These are phyloP conservation scores for Macaranga tanarius DNA, from an alignment of 441 rosid species.

Conservation along the genomic window DNA sequence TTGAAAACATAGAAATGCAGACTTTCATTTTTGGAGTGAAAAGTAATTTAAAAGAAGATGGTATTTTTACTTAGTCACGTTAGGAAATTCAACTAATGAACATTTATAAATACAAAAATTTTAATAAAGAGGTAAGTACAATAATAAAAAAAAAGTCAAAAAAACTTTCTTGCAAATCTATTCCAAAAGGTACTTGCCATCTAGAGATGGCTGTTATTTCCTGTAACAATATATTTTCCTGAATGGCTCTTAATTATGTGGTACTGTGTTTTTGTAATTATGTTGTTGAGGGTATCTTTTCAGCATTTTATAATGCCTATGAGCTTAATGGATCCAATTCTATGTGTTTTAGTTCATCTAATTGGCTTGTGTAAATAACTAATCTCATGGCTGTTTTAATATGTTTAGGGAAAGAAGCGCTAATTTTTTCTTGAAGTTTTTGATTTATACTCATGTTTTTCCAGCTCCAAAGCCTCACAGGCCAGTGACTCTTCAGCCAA, in stretches of 20 bases:
- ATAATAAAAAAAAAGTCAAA: neutral
- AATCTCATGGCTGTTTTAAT: neutral
- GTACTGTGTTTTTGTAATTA: neutral
- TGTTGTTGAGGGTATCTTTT: neutral
- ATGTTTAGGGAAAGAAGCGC: neutral
- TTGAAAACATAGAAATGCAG: neutral
- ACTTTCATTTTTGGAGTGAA: neutral
- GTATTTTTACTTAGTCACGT: no score
- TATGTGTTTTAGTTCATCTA: neutral
- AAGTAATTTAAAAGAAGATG: no score
- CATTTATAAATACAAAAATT: neutral
- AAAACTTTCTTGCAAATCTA: no score
- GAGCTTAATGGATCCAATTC: neutral
- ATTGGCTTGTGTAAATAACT: neutral
- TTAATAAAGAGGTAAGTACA: neutral
- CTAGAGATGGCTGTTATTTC: neutral
- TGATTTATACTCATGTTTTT: slow-evolving; percentile 9
- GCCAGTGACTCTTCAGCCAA: slow-evolving; percentile 40
- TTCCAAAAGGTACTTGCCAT: neutral
- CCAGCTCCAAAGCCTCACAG: slow-evolving; percentile 78
- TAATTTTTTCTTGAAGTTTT: neutral
- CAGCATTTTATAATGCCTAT: neutral
- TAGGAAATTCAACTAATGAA: neutral
- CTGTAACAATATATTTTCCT: neutral
- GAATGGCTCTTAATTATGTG: neutral